phyloP scores from a whole-genome alignment of 179 eudicot species.

The Drosera spatulata region DNA sequence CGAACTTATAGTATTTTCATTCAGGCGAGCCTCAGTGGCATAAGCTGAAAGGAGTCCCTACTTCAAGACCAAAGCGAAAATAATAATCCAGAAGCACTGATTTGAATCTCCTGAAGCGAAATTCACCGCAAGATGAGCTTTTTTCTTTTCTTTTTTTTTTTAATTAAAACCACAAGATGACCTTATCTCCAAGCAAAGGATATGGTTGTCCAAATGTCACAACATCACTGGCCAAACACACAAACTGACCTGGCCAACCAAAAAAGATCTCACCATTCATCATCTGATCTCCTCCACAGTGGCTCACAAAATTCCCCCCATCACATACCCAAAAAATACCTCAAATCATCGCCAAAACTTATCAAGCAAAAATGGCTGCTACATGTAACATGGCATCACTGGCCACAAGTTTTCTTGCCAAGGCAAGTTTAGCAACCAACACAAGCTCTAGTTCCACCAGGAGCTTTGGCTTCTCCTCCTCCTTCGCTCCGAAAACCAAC shows the following conservation, averaged over 20 bases:
- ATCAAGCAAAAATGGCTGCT: conserved; percentile 13
- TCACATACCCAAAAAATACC: too few relatives aligned
- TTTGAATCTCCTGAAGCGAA: too few relatives aligned
- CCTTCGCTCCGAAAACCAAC: too few relatives aligned
- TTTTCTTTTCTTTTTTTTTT: too few relatives aligned
- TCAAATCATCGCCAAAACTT: too few relatives aligned
- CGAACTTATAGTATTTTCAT: too few relatives aligned
- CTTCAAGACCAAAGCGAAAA: too few relatives aligned
- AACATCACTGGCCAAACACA: conserved; percentile 1
- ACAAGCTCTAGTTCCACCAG: not conserved
- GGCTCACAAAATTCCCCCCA: not conserved
- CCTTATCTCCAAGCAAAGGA: conserved; percentile 5
- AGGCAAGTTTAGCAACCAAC: conserved; percentile 4
- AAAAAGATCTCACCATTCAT: not conserved
- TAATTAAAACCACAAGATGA: not conserved
- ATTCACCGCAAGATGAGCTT: too few relatives aligned
- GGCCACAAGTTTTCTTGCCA: conserved; percentile 33
- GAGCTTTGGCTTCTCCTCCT: conserved; percentile 4
- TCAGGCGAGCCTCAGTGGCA: too few relatives aligned
- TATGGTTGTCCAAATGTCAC: conserved; percentile 1
- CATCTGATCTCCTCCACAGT: not conserved
- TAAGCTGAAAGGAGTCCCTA: too few relatives aligned
- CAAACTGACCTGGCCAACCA: not conserved
- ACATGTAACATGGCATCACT: conserved; percentile 35
- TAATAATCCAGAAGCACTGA: too few relatives aligned